Base-by-base conservation (phyloP, 1,284 basidiomycete species). In the Paramarasmius palmivorus region DNA sequence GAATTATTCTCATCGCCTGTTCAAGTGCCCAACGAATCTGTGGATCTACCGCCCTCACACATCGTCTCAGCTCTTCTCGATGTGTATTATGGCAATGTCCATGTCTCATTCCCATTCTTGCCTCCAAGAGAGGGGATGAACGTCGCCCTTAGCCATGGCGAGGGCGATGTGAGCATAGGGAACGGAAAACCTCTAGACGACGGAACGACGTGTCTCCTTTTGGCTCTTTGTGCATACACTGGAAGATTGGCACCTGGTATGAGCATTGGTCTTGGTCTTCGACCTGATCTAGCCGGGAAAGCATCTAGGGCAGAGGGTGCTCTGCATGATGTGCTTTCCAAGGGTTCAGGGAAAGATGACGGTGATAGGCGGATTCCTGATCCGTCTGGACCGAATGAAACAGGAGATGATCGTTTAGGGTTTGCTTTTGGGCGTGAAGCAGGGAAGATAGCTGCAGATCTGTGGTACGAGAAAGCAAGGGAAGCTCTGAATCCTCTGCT, bases 171-270 rank as follows among this genome's bases (percentile, higher is more conserved):
- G 10, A 20, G 15, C 20, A 15, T 40, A 34, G 55, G 57, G 52
- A 50, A 55, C 56, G 29, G 59, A 57, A 17, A 20, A 45, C 6
- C 29, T 17, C 29, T 50, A n/a, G 39, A 40, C 20, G 50, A 44
- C n/a, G 6, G 40, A 4, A 50, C 53, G 20, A 59, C 58, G 1
- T 58, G 57, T 10, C 44, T 67, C 9, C 54, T 67, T 12, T 56
- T 67, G 4, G 61, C 65, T 15, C 52, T 65, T 23, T 65, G 62
- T 40, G 63, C 64, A n/a, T 67, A 67, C 46, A 61, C 61, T 25
- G 64, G 62, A 1, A 58, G 62, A 2, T 55, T 67, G 25, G 41
- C 25, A 32, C 32, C 39, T 9, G 25, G 39, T n/a, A 46, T 32
- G 14, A 29, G 8, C 15, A 20, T 26, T 20, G 6, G 41, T 44